A percentile compares a stretch with the other conserved stretches of the same genome.
Conservation (phyloP, 148 eudicot genomes). For the Arbutus unedo region DNA sequence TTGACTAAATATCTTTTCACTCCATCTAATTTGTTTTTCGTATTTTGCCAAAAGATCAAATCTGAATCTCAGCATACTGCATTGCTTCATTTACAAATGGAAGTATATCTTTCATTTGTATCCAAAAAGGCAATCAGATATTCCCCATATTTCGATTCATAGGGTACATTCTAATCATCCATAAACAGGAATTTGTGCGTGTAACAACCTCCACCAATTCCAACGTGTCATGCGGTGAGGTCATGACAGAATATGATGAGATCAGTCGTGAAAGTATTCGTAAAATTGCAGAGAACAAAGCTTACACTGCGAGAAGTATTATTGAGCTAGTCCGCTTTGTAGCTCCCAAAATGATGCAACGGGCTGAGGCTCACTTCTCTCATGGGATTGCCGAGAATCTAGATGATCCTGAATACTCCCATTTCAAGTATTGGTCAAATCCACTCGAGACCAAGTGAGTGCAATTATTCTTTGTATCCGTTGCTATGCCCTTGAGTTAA, state of each 20-base stretch:
- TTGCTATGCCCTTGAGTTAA: background rate
- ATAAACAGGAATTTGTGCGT: conserved; percentile 23
- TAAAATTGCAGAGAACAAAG: conserved; percentile 35
- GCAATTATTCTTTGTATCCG: background rate
- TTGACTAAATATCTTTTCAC: no score
- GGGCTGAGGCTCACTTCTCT: conserved; percentile 54
- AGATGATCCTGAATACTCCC: conserved; percentile 41
- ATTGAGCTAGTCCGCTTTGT: conserved; percentile 36
- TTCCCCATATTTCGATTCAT: background rate
- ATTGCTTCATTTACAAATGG: background rate
- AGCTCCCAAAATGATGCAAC: conserved; percentile 53
- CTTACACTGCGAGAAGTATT: conserved; percentile 33
- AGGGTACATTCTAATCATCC: background rate
- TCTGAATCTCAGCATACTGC: background rate
- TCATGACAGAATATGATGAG: conserved; percentile 45
- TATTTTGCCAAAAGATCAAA: background rate
- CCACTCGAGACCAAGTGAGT: conserved; percentile 51
- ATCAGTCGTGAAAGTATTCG: conserved; percentile 31
- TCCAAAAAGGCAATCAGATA: background rate
- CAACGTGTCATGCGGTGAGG: conserved; percentile 29
- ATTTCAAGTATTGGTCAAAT: conserved; percentile 53
- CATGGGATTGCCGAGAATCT: conserved; percentile 47
- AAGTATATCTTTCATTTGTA: background rate
- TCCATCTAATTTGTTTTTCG: background rate
- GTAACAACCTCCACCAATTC: conserved; percentile 19